Percentiles rank a stretch among this genome's conserved stretches.
These are phyloP conservation scores for Penicillium canariense DNA, from an alignment of 495 filamentous ascomycete species.

Conservation along the genomic window DNA sequence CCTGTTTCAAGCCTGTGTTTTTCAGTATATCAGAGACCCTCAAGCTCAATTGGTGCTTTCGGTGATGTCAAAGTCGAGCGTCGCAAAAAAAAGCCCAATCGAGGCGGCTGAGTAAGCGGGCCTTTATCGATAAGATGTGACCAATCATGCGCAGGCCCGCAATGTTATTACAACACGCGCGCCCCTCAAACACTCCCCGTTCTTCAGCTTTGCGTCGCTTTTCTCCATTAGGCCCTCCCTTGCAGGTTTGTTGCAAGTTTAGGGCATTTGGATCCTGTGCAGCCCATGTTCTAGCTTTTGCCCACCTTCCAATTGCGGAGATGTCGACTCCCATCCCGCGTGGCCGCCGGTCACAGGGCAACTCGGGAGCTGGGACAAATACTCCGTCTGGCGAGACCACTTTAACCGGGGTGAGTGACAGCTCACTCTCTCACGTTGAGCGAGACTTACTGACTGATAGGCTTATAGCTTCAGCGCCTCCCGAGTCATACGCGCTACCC, in stretches of 20 bases:
- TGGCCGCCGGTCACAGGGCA: conserved; percentile 31
- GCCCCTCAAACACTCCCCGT: conserved; percentile 7
- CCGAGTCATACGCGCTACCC: conserved; percentile 36
- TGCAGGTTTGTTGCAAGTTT: not conserved
- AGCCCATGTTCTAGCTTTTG: not conserved
- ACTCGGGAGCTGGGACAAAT: conserved; percentile 20
- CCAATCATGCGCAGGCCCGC: conserved; percentile 23
- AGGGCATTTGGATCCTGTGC: not conserved
- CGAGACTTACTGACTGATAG: not conserved
- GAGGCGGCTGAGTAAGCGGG: conserved; percentile 27
- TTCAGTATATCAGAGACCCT: not conserved
- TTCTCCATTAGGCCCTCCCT: not conserved
- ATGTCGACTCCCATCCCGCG: conserved; percentile 44
- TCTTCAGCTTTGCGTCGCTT: not conserved
- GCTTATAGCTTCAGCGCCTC: conserved; percentile 36
- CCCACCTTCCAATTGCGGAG: not conserved
- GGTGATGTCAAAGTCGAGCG: conserved; percentile 5
- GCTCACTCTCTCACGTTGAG: not conserved
- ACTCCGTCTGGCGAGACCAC: conserved; percentile 36
- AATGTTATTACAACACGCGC: conserved; percentile 29
- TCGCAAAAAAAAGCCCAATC: conserved; percentile 22
- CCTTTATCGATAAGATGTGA: conserved; percentile 39
- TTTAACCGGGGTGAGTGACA: conserved; percentile 29
- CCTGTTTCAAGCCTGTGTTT: not conserved
- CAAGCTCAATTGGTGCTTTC: conserved; percentile 3